phyloP scores from a whole-genome alignment of 306 rosid species.

The Lagenaria siceraria region DNA sequence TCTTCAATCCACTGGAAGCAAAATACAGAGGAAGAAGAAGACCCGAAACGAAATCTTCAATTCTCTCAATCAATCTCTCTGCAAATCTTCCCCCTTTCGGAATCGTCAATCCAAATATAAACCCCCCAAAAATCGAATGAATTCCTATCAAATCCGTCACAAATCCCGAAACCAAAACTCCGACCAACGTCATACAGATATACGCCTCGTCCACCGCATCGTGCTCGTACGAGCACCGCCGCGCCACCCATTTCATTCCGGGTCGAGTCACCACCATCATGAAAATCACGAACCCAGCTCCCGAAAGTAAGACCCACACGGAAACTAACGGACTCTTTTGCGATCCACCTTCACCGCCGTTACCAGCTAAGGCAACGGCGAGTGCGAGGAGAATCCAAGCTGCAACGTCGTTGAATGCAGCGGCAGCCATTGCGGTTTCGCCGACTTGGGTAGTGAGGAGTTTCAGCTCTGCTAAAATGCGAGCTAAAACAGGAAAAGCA shows the following conservation, averaged over 20 bases:
- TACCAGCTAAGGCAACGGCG: slow-evolving; percentile 59
- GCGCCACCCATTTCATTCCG: slow-evolving; percentile 47
- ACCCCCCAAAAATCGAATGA: slow-evolving; percentile 77
- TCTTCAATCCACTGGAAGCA: slow-evolving; percentile 78
- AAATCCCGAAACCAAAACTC: slow-evolving; percentile 62
- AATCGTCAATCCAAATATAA: slow-evolving; percentile 63
- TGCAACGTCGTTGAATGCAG: slow-evolving; percentile 72
- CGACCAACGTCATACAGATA: slow-evolving; percentile 48
- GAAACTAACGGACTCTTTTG: slow-evolving; percentile 49
- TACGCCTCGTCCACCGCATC: slow-evolving; percentile 39
- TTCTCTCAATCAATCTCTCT: slow-evolving; percentile 46
- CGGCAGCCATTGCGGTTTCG: slow-evolving; percentile 86
- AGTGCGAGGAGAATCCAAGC: slow-evolving; percentile 83
- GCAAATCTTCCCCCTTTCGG: slow-evolving; percentile 55
- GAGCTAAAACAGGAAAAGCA: slow-evolving; percentile 81
- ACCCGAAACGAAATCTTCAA: slow-evolving; percentile 74
- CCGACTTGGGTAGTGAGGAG: slow-evolving; percentile 62
- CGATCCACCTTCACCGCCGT: slow-evolving; percentile 10
- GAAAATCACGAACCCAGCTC: slow-evolving; percentile 38
- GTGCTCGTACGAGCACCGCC: slow-evolving; percentile 27
- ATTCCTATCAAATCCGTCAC: slow-evolving; percentile 70
- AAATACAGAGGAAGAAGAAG: slow-evolving; percentile 73
- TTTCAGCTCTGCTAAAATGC: slow-evolving; percentile 78
- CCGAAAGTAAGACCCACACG: slow-evolving; percentile 63
- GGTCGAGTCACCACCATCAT: slow-evolving; percentile 53